phyloP scores from a whole-genome alignment of 2,329 filamentous ascomycete genomes.

The Rhinocladiella mackenziei region DNA sequence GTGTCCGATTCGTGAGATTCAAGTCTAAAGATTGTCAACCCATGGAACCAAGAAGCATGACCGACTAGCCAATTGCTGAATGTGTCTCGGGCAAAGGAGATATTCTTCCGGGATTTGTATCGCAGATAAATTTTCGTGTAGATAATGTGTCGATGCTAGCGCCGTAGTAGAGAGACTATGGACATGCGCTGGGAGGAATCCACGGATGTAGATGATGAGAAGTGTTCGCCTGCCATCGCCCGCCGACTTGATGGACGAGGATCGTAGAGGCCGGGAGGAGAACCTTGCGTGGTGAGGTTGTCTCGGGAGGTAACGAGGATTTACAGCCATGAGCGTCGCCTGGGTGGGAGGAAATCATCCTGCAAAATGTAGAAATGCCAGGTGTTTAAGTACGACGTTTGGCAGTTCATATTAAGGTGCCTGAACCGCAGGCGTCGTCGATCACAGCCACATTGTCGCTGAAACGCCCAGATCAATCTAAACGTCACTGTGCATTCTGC shows the following conservation, averaged over 20 bases:
- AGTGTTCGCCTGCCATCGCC: slow-evolving; percentile 49
- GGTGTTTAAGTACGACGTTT: too few species aligned
- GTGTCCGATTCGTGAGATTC: slow-evolving; percentile 67
- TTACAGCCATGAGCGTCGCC: background rate
- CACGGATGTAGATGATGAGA: slow-evolving; percentile 79
- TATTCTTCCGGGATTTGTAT: slow-evolving; percentile 44
- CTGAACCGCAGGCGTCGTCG: too few species aligned
- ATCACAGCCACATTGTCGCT: too few species aligned
- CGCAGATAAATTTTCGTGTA: slow-evolving; percentile 65
- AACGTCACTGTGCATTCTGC: too few species aligned
- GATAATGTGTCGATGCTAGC: slow-evolving; percentile 68
- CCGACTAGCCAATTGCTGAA: slow-evolving; percentile 67
- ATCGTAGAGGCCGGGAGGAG: slow-evolving; percentile 29
- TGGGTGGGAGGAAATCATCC: too few species aligned
- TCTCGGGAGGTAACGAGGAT: slow-evolving; percentile 3
- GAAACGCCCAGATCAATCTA: too few species aligned
- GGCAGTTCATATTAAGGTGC: too few species aligned
- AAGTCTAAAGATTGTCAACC: slow-evolving; percentile 49
- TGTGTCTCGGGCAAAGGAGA: slow-evolving; percentile 68
- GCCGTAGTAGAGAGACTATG: slow-evolving; percentile 67
- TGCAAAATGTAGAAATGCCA: too few species aligned
- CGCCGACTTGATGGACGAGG: slow-evolving; percentile 33
- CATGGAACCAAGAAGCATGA: background rate
- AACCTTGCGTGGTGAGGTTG: too few species aligned
- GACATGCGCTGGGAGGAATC: slow-evolving; percentile 84